Evolutionary conservation across 345 rosid genomes (phyloP).

Genomic region (Triadica sebifera): DNA sequence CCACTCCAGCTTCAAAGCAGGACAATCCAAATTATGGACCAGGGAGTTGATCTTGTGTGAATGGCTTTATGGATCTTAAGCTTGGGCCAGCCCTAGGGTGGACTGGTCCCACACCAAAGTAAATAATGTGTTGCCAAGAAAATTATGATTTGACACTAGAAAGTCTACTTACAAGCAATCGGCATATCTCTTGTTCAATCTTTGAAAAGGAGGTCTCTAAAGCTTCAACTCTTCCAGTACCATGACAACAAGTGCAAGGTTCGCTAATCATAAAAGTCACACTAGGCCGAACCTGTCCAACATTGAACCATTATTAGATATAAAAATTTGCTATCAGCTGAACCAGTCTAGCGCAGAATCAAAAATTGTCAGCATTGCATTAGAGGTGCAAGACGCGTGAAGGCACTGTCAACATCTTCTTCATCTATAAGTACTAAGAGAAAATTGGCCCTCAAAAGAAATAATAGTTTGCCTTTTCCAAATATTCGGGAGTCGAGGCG

Average conservation of each 20-base stretch:
- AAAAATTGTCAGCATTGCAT: not conserved
- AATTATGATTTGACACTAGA: slow-evolving; percentile 8
- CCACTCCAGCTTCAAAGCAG: not conserved
- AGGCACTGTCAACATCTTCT: not conserved
- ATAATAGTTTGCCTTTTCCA: too few relatives aligned
- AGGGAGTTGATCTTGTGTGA: not conserved
- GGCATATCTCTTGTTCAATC: slow-evolving; percentile 91
- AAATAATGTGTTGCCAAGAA: not conserved
- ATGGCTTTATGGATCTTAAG: not conserved
- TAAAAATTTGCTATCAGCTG: not conserved
- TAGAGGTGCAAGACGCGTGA: too few relatives aligned
- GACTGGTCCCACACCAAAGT: not conserved
- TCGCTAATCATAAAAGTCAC: slow-evolving; percentile 95
- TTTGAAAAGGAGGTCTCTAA: slow-evolving; percentile 89
- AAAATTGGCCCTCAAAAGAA: too few relatives aligned
- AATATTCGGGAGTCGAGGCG: too few relatives aligned
- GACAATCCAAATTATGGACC: not conserved
- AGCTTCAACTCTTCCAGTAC: slow-evolving; percentile 97
- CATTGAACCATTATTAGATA: slow-evolving; percentile 15
- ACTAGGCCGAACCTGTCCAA: slow-evolving; percentile 90
- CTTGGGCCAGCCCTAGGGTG: not conserved
- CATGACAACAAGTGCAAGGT: slow-evolving; percentile 90
- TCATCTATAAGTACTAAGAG: not conserved
- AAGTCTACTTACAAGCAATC: slow-evolving; percentile 66
- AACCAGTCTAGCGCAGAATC: not conserved